These are phyloP conservation scores for Candida koratica DNA, from an alignment of 805 yeast species.

Conservation along the genomic window DNA sequence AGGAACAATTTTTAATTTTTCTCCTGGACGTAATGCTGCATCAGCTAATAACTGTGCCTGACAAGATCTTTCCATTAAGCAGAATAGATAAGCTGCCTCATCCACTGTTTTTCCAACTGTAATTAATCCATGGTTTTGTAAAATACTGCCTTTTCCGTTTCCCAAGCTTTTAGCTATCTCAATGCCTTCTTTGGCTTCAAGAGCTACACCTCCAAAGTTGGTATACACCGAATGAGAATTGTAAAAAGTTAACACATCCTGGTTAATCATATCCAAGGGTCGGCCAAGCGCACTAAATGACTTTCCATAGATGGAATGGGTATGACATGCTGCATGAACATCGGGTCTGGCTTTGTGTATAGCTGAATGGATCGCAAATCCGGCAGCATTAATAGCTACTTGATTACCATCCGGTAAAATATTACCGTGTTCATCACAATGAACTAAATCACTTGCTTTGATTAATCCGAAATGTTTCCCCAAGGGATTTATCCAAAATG, in stretches of 20 bases:
- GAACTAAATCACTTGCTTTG: conserved; percentile 38
- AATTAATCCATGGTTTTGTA: conserved; percentile 33
- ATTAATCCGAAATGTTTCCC: conserved; percentile 62
- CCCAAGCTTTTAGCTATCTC: conserved; percentile 29
- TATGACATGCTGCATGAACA: conserved; percentile 38
- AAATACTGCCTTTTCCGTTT: conserved; percentile 28
- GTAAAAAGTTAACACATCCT: conserved; percentile 68
- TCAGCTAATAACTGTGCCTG: conserved; percentile 28
- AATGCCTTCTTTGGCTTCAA: conserved; percentile 28
- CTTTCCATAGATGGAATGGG: conserved; percentile 38
- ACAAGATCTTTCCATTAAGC: conserved; percentile 30
- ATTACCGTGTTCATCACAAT: conserved; percentile 33
- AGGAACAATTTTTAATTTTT: conserved; percentile 40
- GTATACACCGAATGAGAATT: conserved; percentile 60
- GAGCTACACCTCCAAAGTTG: conserved; percentile 76
- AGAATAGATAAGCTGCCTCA: conserved; percentile 34
- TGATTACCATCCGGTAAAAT: conserved; percentile 38
- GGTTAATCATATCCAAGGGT: conserved; percentile 69
- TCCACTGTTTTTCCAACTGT: conserved; percentile 35
- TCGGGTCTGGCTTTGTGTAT: conserved; percentile 37
- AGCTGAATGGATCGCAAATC: conserved; percentile 39
- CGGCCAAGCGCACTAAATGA: conserved; percentile 36
- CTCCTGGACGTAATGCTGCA: conserved; percentile 39
- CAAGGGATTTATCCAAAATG: conserved; percentile 87
- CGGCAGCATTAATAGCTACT: conserved; percentile 38